A percentile compares a stretch with the other conserved stretches of the same genome.
phyloP scores from a whole-genome alignment of 345 rosid species.

The Citrus hindsii region DNA sequence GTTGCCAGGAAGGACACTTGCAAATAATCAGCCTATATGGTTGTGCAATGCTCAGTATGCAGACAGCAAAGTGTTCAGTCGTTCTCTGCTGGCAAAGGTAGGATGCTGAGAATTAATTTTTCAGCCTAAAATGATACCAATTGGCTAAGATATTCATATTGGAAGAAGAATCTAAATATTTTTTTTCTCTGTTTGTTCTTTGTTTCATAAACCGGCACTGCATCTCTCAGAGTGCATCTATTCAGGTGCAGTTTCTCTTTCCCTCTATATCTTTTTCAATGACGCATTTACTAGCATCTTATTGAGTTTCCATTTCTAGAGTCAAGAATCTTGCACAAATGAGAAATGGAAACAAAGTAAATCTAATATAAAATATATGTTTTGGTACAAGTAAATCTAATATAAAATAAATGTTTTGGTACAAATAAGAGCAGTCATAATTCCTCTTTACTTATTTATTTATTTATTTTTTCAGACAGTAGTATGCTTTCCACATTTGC shows the following conservation, averaged over 20 bases:
- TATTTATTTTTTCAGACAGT: conserved; percentile 47
- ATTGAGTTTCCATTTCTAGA: too few relatives aligned
- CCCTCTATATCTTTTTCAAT: not conserved
- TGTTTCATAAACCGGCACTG: conserved; percentile 7
- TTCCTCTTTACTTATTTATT: not conserved
- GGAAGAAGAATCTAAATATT: conserved; percentile 9
- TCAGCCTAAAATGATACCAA: not conserved
- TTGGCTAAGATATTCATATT: not conserved
- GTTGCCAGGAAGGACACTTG: conserved; percentile 77
- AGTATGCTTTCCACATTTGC: conserved; percentile 73
- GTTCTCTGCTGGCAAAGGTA: conserved; percentile 95
- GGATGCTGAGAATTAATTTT: conserved; percentile 3
- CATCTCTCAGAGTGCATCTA: conserved; percentile 71
- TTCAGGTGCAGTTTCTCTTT: conserved; percentile 45
- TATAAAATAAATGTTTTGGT: not conserved
- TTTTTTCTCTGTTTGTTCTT: conserved; percentile 4
- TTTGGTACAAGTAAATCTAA: not conserved
- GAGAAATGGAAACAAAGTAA: not conserved
- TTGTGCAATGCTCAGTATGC: conserved; percentile 79
- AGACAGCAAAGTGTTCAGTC: conserved; percentile 79
- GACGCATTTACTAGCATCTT: not conserved
- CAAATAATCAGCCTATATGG: conserved; percentile 64
- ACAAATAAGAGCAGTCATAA: not conserved
- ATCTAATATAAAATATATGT: not conserved
- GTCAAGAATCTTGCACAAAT: not conserved